Conservation (phyloP, 192 early-diverging fungal species). For the Backusella psychrophila region DNA sequence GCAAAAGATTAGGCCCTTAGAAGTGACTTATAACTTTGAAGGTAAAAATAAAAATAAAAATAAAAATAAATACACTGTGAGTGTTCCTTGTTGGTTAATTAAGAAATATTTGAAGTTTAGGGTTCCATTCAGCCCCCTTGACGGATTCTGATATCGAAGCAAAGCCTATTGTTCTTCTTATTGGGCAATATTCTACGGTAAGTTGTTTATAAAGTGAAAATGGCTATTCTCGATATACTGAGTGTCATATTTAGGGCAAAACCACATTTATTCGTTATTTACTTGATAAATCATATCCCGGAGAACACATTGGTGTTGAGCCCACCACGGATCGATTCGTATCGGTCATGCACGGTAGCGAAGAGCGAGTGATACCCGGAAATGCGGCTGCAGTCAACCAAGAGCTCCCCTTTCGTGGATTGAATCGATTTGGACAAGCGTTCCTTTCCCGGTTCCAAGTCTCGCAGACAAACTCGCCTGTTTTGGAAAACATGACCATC, state of each 20-base stretch:
- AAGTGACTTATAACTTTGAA: constrained; percentile 69
- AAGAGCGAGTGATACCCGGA: constrained; percentile 78
- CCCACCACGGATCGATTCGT: constrained; percentile 83
- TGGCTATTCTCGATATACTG: neutral
- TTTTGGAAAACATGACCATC: constrained; percentile 75
- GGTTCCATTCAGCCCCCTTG: constrained; percentile 67
- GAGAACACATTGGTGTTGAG: constrained; percentile 77
- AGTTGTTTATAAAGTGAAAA: neutral
- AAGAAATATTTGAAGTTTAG: constrained; percentile 9
- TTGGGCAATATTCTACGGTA: constrained; percentile 81
- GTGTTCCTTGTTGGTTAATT: too few species aligned
- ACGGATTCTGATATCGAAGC: constrained; percentile 76
- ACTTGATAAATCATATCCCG: constrained; percentile 73
- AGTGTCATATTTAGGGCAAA: constrained; percentile 51
- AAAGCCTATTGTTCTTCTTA: constrained; percentile 80
- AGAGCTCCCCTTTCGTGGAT: constrained; percentile 70
- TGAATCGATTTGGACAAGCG: constrained; percentile 73
- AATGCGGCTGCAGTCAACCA: constrained; percentile 77
- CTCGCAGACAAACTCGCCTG: constrained; percentile 70
- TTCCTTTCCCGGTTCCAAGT: constrained; percentile 80
- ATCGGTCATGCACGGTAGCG: constrained; percentile 71
- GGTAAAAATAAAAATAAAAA: constrained; percentile 23
- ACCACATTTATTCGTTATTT: constrained; percentile 79
- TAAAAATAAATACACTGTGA: neutral
- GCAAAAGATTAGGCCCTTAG: constrained; percentile 69